A percentile compares a stretch with the other conserved stretches of the same genome.
These are phyloP conservation scores for Penicillium fimorum DNA, from an alignment of 495 filamentous ascomycete species.

Conservation along the genomic window DNA sequence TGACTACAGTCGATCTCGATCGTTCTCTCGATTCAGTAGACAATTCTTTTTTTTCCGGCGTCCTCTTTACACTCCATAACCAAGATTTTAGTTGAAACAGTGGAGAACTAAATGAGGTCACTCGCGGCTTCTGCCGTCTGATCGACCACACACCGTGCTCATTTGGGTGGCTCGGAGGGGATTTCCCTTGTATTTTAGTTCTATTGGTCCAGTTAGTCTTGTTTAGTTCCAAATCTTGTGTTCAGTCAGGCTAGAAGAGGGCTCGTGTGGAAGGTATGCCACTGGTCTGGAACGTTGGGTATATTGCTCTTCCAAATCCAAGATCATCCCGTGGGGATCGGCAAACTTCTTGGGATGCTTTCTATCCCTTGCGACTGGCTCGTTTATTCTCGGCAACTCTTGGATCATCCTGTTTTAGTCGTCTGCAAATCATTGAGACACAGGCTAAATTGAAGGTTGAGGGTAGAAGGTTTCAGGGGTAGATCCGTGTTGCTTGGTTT, in stretches of 20 bases:
- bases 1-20: constrained; percentile 5
- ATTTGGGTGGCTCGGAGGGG: constrained; percentile 1
- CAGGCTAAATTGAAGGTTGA: no score
- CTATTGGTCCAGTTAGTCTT: background rate
- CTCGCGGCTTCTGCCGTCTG: constrained; percentile 28
- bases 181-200: background rate
- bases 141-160: constrained; percentile 16
- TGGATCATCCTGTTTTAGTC: no score
- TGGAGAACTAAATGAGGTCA: constrained; percentile 26
- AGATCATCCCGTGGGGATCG: constrained; percentile 1
- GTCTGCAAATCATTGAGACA: no score
- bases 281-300: background rate
- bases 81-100: constrained; percentile 18
- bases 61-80: constrained; percentile 11
- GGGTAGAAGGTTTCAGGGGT: background rate
- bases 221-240: background rate
- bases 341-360: background rate
- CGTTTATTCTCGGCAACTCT: background rate
- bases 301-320: background rate
- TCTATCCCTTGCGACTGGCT: background rate
- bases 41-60: background rate
- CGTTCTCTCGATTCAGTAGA: background rate
- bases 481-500: background rate
- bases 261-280: background rate
- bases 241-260: background rate